Evolutionary conservation across 495 filamentous ascomycete genomes (phyloP).

Genomic region (Penicillium crystallinum): DNA sequence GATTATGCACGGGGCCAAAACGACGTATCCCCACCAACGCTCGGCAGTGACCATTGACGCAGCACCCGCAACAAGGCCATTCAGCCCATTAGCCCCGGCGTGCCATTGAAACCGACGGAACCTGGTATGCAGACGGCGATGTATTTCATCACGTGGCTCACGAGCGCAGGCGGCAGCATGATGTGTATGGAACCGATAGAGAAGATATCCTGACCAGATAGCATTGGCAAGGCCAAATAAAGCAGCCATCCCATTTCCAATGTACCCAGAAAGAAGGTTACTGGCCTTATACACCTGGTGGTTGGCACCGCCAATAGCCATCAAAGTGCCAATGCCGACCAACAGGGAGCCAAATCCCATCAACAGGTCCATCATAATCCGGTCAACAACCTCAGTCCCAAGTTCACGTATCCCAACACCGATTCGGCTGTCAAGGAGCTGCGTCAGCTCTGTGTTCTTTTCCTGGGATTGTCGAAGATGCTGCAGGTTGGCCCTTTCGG

Average conservation of each 20-base stretch:
- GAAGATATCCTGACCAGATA: constrained; percentile 39
- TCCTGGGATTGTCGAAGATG: constrained; percentile 11
- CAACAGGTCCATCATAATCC: constrained; percentile 43
- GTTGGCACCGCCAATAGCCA: constrained; percentile 47
- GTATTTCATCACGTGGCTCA: constrained; percentile 18
- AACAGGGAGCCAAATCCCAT: constrained; percentile 43
- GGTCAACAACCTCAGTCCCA: constrained; percentile 44
- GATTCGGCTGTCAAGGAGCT: constrained; percentile 27
- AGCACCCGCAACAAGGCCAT: constrained; percentile 44
- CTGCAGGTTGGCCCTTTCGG: constrained; percentile 32
- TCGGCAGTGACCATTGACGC: constrained; percentile 46
- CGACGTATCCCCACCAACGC: constrained; percentile 47
- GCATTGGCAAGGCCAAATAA: constrained; percentile 41
- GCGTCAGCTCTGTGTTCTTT: constrained; percentile 12
- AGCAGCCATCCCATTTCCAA: constrained; percentile 43
- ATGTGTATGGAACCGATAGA: constrained; percentile 31
- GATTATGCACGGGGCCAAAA: constrained; percentile 45
- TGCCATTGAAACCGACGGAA: constrained; percentile 38
- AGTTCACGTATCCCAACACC: constrained; percentile 38
- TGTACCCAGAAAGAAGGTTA: constrained; percentile 47
- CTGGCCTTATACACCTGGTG: constrained; percentile 35
- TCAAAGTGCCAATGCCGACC: constrained; percentile 45
- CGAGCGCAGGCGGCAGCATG: constrained; percentile 10
- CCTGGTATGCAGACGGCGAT: constrained; percentile 27
- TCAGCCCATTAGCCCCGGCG: constrained; percentile 34